Conservation (phyloP, 495 filamentous ascomycete genomes). For the Aspergillus asperescens region DNA sequence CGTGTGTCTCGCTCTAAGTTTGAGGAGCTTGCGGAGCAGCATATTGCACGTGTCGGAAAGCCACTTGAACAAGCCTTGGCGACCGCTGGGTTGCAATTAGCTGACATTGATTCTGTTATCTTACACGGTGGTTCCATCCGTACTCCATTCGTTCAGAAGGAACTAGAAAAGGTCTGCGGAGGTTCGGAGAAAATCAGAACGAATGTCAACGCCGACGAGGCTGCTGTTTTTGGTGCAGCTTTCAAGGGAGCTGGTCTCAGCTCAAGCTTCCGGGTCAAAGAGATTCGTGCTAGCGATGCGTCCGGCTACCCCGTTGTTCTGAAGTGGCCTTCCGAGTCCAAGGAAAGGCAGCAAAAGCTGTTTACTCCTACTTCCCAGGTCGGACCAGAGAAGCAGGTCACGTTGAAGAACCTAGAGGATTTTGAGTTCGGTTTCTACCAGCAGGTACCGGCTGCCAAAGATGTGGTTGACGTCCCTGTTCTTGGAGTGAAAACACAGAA, state of each 20-base stretch:
- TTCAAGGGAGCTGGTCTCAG: slow-evolving; percentile 90
- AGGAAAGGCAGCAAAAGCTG: slow-evolving; percentile 66
- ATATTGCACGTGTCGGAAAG: slow-evolving; percentile 60
- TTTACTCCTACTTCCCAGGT: slow-evolving; percentile 75
- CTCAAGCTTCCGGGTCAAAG: slow-evolving; percentile 94
- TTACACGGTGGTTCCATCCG: slow-evolving; percentile 86
- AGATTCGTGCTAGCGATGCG: slow-evolving; percentile 74
- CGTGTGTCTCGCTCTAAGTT: slow-evolving; percentile 79
- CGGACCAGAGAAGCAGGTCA: slow-evolving; percentile 79
- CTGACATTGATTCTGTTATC: slow-evolving; percentile 83
- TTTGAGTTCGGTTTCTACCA: slow-evolving; percentile 80
- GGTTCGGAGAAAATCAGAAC: slow-evolving; percentile 72
- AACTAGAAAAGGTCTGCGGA: slow-evolving; percentile 72
- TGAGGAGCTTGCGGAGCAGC: slow-evolving; percentile 69
- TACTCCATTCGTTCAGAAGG: slow-evolving; percentile 90
- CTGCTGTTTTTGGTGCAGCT: slow-evolving; percentile 92
- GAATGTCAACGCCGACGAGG: slow-evolving; percentile 96
- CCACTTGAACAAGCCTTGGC: slow-evolving; percentile 72
- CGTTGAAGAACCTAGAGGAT: slow-evolving; percentile 78
- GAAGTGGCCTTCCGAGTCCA: slow-evolving; percentile 56
- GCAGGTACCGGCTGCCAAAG: slow-evolving; percentile 41
- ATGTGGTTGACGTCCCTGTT: slow-evolving; percentile 48
- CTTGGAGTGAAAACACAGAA: slow-evolving; percentile 66
- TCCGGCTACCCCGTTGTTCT: slow-evolving; percentile 67
- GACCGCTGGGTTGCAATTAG: slow-evolving; percentile 63